phyloP scores from a whole-genome alignment of 352 stramenopile species.

The Aphanomyces cochlioides region DNA sequence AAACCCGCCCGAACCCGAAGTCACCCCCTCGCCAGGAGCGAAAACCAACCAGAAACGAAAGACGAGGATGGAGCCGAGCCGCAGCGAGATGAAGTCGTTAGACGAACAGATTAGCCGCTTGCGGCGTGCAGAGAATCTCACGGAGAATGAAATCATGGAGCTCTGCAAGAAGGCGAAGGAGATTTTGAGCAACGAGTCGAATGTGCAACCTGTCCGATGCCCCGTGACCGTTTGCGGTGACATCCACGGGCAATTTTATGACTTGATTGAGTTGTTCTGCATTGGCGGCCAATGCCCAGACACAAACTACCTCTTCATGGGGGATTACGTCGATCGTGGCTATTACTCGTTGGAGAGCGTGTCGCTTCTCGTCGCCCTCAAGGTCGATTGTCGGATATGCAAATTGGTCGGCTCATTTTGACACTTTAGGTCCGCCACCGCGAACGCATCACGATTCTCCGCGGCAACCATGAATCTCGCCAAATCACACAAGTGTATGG shows the following conservation, averaged over 20 bases:
- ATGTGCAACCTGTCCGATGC: slow-evolving; percentile 81
- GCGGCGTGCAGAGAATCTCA: slow-evolving; percentile 83
- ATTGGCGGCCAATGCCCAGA: slow-evolving; percentile 84
- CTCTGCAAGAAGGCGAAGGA: slow-evolving; percentile 88
- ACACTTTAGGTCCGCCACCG: slow-evolving; percentile 59
- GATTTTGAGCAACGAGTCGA: slow-evolving; percentile 79
- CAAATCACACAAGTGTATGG: slow-evolving; percentile 62
- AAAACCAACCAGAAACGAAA: slow-evolving; percentile 11
- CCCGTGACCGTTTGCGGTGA: slow-evolving; percentile 85
- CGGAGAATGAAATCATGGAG: slow-evolving; percentile 85
- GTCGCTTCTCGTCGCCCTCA: slow-evolving; percentile 75
- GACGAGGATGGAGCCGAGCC: slow-evolving; percentile 9
- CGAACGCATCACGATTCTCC: slow-evolving; percentile 80
- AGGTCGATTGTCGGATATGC: slow-evolving; percentile 32
- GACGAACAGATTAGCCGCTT: slow-evolving; percentile 82
- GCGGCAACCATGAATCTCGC: slow-evolving; percentile 60
- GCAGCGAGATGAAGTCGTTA: slow-evolving; percentile 50
- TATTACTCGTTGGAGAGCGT: slow-evolving; percentile 87
- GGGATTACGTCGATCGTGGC: slow-evolving; percentile 85
- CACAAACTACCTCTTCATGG: slow-evolving; percentile 91
- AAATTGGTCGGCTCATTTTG: neutral
- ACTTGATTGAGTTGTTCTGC: slow-evolving; percentile 85
- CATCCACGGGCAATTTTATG: slow-evolving; percentile 89
- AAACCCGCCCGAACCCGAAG: slow-evolving; percentile 9
- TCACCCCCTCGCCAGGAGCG: slow-evolving; percentile 16